Evolutionary conservation across 2,329 filamentous ascomycete species (phyloP), one percentile per base, ranked within the genome.

Genomic region (Cladophialophora immunda): DNA sequence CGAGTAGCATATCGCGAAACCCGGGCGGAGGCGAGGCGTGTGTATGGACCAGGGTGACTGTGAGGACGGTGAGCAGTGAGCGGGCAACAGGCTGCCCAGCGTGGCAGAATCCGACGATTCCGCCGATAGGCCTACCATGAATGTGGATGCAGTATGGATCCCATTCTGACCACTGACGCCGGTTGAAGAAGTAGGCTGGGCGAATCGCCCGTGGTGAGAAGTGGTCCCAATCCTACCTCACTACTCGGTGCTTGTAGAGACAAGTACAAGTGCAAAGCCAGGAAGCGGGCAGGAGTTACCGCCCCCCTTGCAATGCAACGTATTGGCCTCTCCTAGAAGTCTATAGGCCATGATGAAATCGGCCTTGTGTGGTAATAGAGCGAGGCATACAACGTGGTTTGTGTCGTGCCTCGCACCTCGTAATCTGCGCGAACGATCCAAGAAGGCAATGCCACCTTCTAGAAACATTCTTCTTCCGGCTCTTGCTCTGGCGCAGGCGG

Each of bases 371-470:
- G 50, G 34, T 38, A 25, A 59, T 32, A 32, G n/a, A 17, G 6
- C 22, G 22, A 9, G 9, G 32, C 6, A n/a, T n/a, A 34, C 32
- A 34, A 34, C 11, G 32, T 34, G 32, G 32, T n/a, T n/a, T n/a
- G 30, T 32, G 30, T 32, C n/a, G n/a, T n/a, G n/a, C n/a, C n/a
- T n/a, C n/a, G 30, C 9, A 9, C 30, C 30, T 34, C 9, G 32
- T 34, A 5, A 34, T 34, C 32, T 30, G 30, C 22, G 29, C 27
- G 64, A 27, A 27, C 54, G 62, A 67, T 63, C 52, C 47, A 50
- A 60, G 57, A 64, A 53, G 54, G 45, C 34, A 58, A 62, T 66
- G 60, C 64, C 61, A 65, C 66, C 68, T 70, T 70, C 68, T 70
- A 68, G 68, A 70, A 70, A 63, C 64, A 63, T 62, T 36, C 60